Base-by-base conservation (phyloP, 345 rosid genomes). In the Salix viminalis region DNA sequence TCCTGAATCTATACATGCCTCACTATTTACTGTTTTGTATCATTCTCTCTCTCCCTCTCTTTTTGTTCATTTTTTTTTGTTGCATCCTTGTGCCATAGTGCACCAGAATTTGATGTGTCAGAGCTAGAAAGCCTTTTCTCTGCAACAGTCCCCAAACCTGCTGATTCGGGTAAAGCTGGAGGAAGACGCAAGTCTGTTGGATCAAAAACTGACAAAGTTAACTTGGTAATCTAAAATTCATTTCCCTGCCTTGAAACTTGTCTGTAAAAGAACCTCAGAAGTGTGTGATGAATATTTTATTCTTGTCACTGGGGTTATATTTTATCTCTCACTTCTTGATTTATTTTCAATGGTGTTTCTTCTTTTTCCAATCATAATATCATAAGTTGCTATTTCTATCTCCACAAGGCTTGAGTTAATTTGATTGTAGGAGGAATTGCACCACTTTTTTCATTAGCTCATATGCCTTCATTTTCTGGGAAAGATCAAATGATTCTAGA, bases 91-190 rank as follows among this genome's bases (percentile, higher is more conserved):
- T 75, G 48, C 77, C 67, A 37, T 76, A 92, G 98, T 83, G 90
- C 91, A 56, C 86, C 95, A 56, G 99, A 92, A 81, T 93, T 96
- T 85, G 98, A 96, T 83, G 94, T 96, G 71, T 91, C 95, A 72
- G 98, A 96, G 86, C 80, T 96, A 71, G 98, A 94, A 90, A 88
- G 81, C 70, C 96, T 96, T 81, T 96, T 96, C 85, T 88, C 98
- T 86, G 91, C 93, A n/a, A 67, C 81, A 70, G 97, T 91, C 37
- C 89, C 89, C 70, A 96, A 94, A 80, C 83, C 95, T 24, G 88
- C 85, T 78, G 91, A 88, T 75, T 62, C 71, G 2, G 87, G 85
- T 80, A 93, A 86, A 90, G 75, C 80, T 65, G 94, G 90, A 80
- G 87, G 83, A 65, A 85, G 91, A 71, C 82, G 83, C 67, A 96